phyloP scores from a whole-genome alignment of 306 rosid species.

The Potentilla sterilis region DNA sequence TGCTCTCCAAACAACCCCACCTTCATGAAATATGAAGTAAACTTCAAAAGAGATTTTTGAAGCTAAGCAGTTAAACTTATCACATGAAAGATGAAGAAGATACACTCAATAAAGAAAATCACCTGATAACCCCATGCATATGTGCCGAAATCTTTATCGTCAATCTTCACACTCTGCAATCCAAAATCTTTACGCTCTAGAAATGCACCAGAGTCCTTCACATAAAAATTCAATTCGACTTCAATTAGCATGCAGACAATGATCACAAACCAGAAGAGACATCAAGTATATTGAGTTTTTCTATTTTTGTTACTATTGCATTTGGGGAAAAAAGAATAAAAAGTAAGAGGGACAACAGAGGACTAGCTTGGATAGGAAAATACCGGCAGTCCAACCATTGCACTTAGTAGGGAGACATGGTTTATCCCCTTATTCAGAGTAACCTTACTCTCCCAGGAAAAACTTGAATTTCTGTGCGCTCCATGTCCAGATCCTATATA shows the following conservation, averaged over 20 bases:
- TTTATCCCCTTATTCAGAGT: slow-evolving; percentile 51
- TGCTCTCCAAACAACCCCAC: slow-evolving; percentile 82
- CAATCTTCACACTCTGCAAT: slow-evolving; percentile 42
- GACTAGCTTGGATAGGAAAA: slow-evolving; percentile 14
- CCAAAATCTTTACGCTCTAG: slow-evolving; percentile 68
- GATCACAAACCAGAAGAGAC: neutral
- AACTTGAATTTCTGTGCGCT: slow-evolving; percentile 25
- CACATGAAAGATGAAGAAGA: neutral
- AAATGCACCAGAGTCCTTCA: slow-evolving; percentile 73
- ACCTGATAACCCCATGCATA: slow-evolving; percentile 81
- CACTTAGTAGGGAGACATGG: slow-evolving; percentile 75
- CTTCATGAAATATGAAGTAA: slow-evolving; percentile 24
- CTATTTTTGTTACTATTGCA: too few species aligned
- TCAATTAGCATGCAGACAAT: neutral
- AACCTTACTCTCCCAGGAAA: slow-evolving; percentile 38
- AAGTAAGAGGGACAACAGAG: neutral
- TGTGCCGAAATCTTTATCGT: slow-evolving; percentile 44
- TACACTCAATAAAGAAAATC: slow-evolving; percentile 5
- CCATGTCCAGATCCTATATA: slow-evolving; percentile 77
- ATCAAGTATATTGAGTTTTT: too few species aligned
- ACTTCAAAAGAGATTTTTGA: too few species aligned
- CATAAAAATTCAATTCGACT: slow-evolving; percentile 10
- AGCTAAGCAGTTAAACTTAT: neutral
- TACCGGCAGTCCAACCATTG: slow-evolving; percentile 88
- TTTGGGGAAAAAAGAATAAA: neutral